Evolutionary conservation across 1,284 basidiomycete species (phyloP), one percentile per base, ranked within the genome.

Genomic region (Ustilago crameri): DNA sequence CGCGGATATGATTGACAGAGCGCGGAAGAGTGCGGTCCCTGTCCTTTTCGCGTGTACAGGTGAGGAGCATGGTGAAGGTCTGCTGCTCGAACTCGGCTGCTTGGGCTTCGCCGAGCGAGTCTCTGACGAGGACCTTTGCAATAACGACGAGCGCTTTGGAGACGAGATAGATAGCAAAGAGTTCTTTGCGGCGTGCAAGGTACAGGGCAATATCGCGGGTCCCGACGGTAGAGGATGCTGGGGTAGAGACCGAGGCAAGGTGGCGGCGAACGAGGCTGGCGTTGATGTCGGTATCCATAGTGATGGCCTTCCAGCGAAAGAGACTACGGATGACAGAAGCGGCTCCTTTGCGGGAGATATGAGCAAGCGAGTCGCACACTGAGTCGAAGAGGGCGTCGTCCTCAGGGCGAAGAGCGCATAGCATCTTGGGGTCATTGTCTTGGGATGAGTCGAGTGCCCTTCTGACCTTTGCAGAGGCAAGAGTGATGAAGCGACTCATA

Each of bases 241-340:
- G 26, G 0, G 34, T 12, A 3, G 51, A 49, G 0, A 65, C 41
- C 9, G 75, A 57, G 10, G 65, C 58, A 8, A 71, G 41, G 24
- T 63, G 67, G 17, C 76, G 64, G 26, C 71, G 76, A 20, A 68
- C 55, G 15, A 60, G 51, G 30, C 58, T 49, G 22, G 66, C 53
- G 20, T 65, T 50, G 34, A 62, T 48, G 32, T 62, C 55, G 45
- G 64, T 51, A 3, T 74, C 73, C 24, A 74, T 30, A 8, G 69
- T 58, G 47, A 66, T 59, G 17, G 52, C 87, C 60, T 92, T 88
- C 95, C 95, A 98, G 20, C 91, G 89, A 86, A 91, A 90, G 51
- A 96, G 88, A 5, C 92, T 90, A 66, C 94, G 92, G 32, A 95
- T 87, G 5, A 97, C 93, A 37, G 90, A 88, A 74, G 93, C 91